Base-by-base conservation (phyloP, 2,329 filamentous ascomycete genomes). In the Verruconis gallopava region DNA sequence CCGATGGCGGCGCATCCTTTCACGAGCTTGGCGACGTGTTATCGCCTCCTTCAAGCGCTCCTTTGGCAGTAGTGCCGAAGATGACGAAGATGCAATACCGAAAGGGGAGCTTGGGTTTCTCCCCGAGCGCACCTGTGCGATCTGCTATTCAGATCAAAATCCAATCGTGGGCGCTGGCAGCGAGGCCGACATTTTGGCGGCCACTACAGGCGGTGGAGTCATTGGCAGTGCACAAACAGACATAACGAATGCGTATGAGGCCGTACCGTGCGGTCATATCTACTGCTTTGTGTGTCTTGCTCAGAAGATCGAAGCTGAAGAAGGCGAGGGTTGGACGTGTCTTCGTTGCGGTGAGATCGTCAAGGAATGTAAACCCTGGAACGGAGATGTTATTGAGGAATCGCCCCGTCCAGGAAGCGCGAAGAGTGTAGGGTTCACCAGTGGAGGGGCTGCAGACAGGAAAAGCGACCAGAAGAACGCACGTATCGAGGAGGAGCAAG, bases 251-350 rank as follows among this genome's bases (percentile, higher is more conserved):
- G 88, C 91, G 0, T 98, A 98, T 58, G 85, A 94, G 62, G 77
- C 86, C 1, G 75, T 88, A 2, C 80, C 85, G 1, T 98, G 91
- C 53, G 82, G 82, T 1, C 94, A 88, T 59, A 71, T 95, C 45
- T 98, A 96, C 64, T 98, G 91, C 62, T 98, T 93, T 56, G 85
- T 93, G 14, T 98, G 91, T 55, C 63, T 96, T n/a, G 85, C 88
- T 3, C 85, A 86, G 44, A 77, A 84, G 46, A 71, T 98, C 34
- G 89, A 95, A 60, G 77, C 80, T 4, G 89, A 96, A 61, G 89
- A 95, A 57, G 91, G 89, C 21, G 85, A 95, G 55, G 89, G 89
- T 2, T 95, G 88, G 85, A 73, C 77, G 9, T 98, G 91, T 62
- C 65, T 98, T 37, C 74, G 91, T 15, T 98, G 91, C 55, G 88